These are phyloP conservation scores for Trichoderma koningiopsis DNA, from an alignment of 2,329 filamentous ascomycete genomes.

Conservation along the genomic window DNA sequence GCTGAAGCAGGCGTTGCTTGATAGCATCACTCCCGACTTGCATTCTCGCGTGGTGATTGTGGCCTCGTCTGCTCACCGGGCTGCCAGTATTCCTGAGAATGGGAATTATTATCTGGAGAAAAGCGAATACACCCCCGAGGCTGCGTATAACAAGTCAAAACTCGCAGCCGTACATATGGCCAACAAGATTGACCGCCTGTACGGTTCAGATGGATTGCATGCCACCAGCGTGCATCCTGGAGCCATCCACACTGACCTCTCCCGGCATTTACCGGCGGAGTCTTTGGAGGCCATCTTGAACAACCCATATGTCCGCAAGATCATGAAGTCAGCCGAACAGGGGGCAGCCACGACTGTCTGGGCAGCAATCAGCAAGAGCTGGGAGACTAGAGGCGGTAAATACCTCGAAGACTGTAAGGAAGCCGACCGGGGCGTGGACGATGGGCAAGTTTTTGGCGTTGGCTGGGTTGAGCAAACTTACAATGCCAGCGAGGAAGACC, in stretches of 20 bases:
- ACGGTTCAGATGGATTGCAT: neutral
- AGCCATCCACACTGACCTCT: neutral
- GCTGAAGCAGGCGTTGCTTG: neutral
- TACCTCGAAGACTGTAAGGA: neutral
- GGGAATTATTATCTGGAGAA: neutral
- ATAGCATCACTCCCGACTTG: neutral
- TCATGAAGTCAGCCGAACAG: neutral
- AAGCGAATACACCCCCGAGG: neutral
- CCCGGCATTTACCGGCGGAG: neutral
- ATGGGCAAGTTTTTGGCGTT: neutral
- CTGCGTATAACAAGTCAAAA: neutral
- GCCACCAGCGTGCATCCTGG: neutral
- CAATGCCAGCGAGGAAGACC: neutral
- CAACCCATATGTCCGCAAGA: neutral
- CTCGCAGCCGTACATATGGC: neutral
- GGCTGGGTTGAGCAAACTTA: neutral
- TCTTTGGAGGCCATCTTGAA: neutral
- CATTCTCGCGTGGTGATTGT: neutral
- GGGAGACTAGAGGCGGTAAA: neutral
- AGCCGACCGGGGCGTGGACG: neutral
- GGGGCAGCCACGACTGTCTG: neutral
- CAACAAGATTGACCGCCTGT: neutral
- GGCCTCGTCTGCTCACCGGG: neutral
- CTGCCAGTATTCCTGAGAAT: neutral
- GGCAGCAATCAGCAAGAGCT: neutral